Percentiles rank a stretch among this genome's conserved stretches.
Evolutionary conservation across 1,284 basidiomycete species (phyloP).

Genomic region (Apiotrichum domesticum): DNA sequence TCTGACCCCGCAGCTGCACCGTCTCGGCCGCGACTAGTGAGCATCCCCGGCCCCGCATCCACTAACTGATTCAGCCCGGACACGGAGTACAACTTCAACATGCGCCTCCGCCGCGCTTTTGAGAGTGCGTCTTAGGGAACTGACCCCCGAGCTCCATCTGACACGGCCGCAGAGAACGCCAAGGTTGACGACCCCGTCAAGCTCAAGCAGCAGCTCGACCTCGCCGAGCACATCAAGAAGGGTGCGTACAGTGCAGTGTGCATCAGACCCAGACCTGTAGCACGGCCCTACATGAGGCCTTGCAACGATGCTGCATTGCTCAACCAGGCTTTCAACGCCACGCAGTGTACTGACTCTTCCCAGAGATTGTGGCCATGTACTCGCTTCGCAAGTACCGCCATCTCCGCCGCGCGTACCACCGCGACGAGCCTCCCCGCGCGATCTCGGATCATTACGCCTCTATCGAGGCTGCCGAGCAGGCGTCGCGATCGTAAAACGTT

Average conservation of each 20-base stretch:
- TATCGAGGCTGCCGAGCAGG: not conserved
- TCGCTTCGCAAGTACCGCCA: slow-evolving; percentile 80
- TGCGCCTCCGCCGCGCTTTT: slow-evolving; percentile 43
- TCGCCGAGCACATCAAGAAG: slow-evolving; percentile 83
- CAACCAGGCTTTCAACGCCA: too few relatives aligned
- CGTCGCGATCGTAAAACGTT: not conserved
- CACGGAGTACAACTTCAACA: slow-evolving; percentile 45
- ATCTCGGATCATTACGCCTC: slow-evolving; percentile 9
- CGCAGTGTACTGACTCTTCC: too few relatives aligned
- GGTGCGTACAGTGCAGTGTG: slow-evolving; percentile 51
- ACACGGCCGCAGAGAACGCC: slow-evolving; percentile 58
- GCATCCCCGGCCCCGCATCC: slow-evolving; percentile 1
- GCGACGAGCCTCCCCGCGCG: slow-evolving; percentile 29
- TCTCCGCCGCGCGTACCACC: slow-evolving; percentile 63
- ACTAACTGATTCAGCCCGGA: slow-evolving; percentile 36
- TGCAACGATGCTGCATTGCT: too few relatives aligned
- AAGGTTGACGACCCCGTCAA: slow-evolving; percentile 62
- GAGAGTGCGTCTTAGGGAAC: slow-evolving; percentile 35
- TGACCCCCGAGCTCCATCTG: not conserved
- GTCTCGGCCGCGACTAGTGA: slow-evolving; percentile 47
- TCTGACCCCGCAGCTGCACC: slow-evolving; percentile 34
- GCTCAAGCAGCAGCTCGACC: slow-evolving; percentile 68
- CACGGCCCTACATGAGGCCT: too few relatives aligned
- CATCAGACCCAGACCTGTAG: too few relatives aligned
- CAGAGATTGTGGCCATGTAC: slow-evolving; percentile 80